Percentiles rank a stretch among this genome's conserved stretches.
These are phyloP conservation scores for Penicillium angulare DNA, from an alignment of 495 filamentous ascomycete genomes.

Conservation along the genomic window DNA sequence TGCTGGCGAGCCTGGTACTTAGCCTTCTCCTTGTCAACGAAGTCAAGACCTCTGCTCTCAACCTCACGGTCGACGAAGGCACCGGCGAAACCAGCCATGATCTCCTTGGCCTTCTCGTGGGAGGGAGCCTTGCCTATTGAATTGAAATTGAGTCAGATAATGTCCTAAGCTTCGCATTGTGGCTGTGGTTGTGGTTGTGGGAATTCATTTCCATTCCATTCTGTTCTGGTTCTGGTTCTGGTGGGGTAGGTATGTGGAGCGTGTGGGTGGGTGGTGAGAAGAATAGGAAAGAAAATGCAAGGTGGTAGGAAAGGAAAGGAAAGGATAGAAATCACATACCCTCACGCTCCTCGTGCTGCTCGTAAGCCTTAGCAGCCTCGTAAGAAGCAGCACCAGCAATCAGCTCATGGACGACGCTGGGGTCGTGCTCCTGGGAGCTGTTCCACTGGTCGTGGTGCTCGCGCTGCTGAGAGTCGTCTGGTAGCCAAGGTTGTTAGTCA, in stretches of 20 bases:
- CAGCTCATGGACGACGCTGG: slow-evolving; percentile 63
- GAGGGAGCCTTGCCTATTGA: slow-evolving; percentile 57
- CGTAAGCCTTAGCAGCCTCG: slow-evolving; percentile 72
- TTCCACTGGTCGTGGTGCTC: slow-evolving; percentile 40
- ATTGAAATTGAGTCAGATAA: neutral
- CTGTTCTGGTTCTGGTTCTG: too few species aligned
- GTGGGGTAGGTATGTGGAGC: too few species aligned
- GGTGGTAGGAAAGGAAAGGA: neutral
- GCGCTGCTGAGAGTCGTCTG: slow-evolving; percentile 26
- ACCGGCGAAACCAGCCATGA: slow-evolving; percentile 64
- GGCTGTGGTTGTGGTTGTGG: neutral
- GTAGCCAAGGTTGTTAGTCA: slow-evolving; percentile 3
- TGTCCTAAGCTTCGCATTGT: neutral
- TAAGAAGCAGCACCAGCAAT: slow-evolving; percentile 70
- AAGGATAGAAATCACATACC: slow-evolving; percentile 38
- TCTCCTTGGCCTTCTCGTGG: slow-evolving; percentile 70
- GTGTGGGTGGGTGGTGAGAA: too few species aligned
- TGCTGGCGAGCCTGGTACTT: slow-evolving; percentile 57
- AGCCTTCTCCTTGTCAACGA: slow-evolving; percentile 64
- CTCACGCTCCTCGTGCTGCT: slow-evolving; percentile 61
- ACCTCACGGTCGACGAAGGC: slow-evolving; percentile 70
- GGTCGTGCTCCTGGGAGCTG: slow-evolving; percentile 38
- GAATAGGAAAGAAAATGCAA: too few species aligned
- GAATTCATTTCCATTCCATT: too few species aligned
- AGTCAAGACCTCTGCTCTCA: slow-evolving; percentile 70